These are phyloP conservation scores for Daedaleopsis sinensis DNA, from an alignment of 768 basidiomycete species.

Conservation along the genomic window DNA sequence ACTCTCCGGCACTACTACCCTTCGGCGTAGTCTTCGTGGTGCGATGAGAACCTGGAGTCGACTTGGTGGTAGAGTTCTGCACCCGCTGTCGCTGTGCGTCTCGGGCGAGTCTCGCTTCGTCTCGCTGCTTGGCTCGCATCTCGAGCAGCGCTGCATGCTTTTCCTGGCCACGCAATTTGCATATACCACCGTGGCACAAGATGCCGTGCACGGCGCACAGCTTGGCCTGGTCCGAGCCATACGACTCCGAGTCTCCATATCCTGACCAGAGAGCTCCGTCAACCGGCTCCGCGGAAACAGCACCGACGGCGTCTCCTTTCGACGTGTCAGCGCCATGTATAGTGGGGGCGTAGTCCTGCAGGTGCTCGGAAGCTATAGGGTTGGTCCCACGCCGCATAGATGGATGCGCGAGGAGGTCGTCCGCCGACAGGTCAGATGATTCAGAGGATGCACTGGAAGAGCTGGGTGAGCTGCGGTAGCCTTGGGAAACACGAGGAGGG, in stretches of 20 bases:
- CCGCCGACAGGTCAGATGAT: neutral
- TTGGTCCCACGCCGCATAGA: no score
- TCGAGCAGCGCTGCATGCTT: constrained; percentile 8
- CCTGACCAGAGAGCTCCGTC: constrained; percentile 1
- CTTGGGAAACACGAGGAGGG: neutral
- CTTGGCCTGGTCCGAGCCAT: neutral
- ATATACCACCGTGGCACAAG: constrained; percentile 15
- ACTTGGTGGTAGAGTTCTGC: neutral
- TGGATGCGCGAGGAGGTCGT: constrained; percentile 21
- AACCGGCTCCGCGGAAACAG: neutral
- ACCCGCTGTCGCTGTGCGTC: neutral
- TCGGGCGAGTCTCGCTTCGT: neutral
- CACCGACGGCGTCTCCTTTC: neutral
- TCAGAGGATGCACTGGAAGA: neutral
- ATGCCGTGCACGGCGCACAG: constrained; percentile 13
- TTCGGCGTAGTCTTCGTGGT: no score
- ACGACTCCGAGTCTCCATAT: neutral
- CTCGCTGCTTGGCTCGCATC: neutral
- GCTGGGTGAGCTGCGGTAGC: neutral
- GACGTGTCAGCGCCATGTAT: constrained; percentile 11
- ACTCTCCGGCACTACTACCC: neutral
- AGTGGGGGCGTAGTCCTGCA: constrained; percentile 27
- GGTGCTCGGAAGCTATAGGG: constrained; percentile 27
- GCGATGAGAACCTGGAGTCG: no score
- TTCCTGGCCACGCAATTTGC: constrained; percentile 7